A percentile compares a stretch with the other conserved stretches of the same genome.
These are phyloP conservation scores for Fabrea salina DNA, from an alignment of 169 alveolate species.

Conservation along the genomic window DNA sequence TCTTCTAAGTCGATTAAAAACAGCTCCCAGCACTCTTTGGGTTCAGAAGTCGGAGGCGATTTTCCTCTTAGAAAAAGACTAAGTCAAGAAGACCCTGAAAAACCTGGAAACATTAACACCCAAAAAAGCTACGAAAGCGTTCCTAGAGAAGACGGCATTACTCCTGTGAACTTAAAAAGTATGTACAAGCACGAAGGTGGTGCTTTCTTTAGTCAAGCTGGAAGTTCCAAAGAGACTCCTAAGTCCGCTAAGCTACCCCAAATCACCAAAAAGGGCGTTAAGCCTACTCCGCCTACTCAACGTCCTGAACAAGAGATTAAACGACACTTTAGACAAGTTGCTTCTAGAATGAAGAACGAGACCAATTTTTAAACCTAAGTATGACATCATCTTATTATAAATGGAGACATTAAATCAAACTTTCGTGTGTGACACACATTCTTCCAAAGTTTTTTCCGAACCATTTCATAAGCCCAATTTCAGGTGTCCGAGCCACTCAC, in stretches of 20 bases:
- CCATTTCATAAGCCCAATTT: too few species aligned
- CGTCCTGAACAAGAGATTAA: too few species aligned
- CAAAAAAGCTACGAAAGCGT: neutral
- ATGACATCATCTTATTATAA: too few species aligned
- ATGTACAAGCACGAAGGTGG: conserved; percentile 8
- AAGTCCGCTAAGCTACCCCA: too few species aligned
- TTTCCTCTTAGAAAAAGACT: neutral
- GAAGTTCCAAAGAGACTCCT: too few species aligned
- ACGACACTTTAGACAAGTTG: conserved; percentile 9
- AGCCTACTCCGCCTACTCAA: too few species aligned
- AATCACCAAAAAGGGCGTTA: too few species aligned
- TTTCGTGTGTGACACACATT: too few species aligned
- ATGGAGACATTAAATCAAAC: too few species aligned
- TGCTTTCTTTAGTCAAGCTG: neutral
- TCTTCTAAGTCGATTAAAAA: neutral
- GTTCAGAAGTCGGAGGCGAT: neutral
- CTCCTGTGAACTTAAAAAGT: conserved; percentile 8
- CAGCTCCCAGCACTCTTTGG: neutral
- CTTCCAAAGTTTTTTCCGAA: too few species aligned
- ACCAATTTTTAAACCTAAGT: too few species aligned
- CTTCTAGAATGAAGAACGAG: conserved; percentile 17
- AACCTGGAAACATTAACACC: neutral
- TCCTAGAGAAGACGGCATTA: neutral
- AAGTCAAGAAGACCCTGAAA: neutral
- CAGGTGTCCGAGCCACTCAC: too few species aligned